These are phyloP conservation scores for Phalaenopsis aphrodite DNA, from an alignment of 106 monocot species.

Conservation along the genomic window DNA sequence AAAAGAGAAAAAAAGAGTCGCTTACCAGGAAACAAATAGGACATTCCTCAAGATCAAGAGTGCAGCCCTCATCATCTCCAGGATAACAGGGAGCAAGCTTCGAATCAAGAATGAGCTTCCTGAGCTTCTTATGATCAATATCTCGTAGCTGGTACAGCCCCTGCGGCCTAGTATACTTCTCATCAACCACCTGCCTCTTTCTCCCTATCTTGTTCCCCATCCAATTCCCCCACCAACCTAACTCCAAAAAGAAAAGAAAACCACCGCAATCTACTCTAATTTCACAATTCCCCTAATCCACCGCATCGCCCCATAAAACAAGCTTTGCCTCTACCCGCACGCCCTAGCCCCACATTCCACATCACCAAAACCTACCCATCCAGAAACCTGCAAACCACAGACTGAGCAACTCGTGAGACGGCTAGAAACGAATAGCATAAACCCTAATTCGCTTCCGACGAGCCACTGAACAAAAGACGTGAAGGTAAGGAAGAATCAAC, in stretches of 20 bases:
- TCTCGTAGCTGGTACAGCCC: constrained; percentile 62
- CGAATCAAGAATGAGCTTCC: constrained; percentile 86
- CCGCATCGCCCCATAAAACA: not conserved
- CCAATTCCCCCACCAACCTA: not conserved
- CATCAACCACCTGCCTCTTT: constrained; percentile 63
- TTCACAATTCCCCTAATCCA: not conserved
- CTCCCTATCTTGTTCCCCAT: constrained; percentile 89
- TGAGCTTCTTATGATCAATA: constrained; percentile 82
- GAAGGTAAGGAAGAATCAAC: not conserved
- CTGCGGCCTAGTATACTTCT: constrained; percentile 82
- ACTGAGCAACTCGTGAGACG: not conserved
- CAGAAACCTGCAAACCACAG: not conserved
- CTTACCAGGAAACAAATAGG: constrained; percentile 90
- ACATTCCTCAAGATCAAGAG: constrained; percentile 68
- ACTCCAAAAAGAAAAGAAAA: not conserved
- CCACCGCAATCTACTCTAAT: not conserved
- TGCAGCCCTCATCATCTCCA: constrained; percentile 62
- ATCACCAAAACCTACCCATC: not conserved
- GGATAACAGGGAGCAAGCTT: constrained; percentile 85
- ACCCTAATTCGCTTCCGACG: constrained; percentile 3
- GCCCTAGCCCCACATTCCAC: not conserved
- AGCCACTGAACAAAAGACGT: not conserved
- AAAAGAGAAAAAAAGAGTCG: constrained; percentile 13
- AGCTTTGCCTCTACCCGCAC: not conserved
- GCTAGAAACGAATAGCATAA: not conserved